Percentiles rank a stretch among this genome's conserved stretches.
Conservation (phyloP, 2,329 filamentous ascomycete genomes). For the Nemania bipapillata region DNA sequence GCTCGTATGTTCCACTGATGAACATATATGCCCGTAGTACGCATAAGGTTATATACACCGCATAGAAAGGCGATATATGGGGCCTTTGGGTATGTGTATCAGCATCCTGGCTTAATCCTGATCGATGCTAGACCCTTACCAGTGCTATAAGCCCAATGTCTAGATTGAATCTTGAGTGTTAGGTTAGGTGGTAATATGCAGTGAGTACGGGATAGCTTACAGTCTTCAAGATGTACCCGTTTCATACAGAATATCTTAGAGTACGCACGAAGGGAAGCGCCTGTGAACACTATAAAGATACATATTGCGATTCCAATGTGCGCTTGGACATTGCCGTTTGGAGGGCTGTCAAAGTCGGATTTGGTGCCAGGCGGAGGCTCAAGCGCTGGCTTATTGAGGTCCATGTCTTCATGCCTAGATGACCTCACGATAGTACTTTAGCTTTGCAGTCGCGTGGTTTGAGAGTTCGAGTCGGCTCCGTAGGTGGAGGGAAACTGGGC, state of each 20-base stretch:
- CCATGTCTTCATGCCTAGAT: constrained; percentile 24
- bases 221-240: constrained; percentile 39
- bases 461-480: background rate
- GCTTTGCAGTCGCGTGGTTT: background rate
- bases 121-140: background rate
- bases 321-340: constrained; percentile 37
- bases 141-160: constrained; percentile 20
- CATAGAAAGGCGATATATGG: constrained; percentile 40
- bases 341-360: constrained; percentile 42
- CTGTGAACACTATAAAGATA: constrained; percentile 31
- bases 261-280: constrained; percentile 38
- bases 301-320: constrained; percentile 38
- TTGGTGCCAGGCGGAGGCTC: constrained; percentile 37
- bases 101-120: background rate
- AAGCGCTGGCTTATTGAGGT: constrained; percentile 39
- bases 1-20: constrained; percentile 44
- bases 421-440: background rate
- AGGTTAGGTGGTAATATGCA: constrained; percentile 13
- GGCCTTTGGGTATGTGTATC: constrained; percentile 16
- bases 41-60: constrained; percentile 35
- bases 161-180: constrained; percentile 21
- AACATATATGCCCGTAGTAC: constrained; percentile 37
- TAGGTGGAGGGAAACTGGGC: background rate
- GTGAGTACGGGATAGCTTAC: constrained; percentile 25
- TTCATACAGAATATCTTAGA: constrained; percentile 40